Conservation (phyloP, 1,284 basidiomycete genomes). For the Rhodofomes roseus region DNA sequence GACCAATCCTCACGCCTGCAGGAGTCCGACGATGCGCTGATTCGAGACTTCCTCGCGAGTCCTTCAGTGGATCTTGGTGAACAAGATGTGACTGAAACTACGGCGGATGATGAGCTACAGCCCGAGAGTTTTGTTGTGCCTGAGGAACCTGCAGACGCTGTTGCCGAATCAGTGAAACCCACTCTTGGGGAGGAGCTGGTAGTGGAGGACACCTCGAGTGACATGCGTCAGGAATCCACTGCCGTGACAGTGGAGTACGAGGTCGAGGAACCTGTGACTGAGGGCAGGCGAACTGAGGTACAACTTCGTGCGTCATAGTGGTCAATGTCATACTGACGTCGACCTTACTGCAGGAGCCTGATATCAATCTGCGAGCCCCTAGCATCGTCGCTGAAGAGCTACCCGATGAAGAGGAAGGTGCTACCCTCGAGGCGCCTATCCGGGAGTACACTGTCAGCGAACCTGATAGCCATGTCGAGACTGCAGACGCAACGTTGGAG, state of each 20-base stretch:
- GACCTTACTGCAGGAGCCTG: conserved; percentile 16
- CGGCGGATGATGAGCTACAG: background rate
- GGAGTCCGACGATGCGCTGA: background rate
- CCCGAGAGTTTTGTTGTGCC: background rate
- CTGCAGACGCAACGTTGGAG: background rate
- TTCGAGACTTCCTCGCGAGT: background rate
- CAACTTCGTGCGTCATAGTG: conserved; percentile 1
- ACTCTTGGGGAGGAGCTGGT: background rate
- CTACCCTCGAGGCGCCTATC: background rate
- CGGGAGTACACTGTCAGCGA: background rate
- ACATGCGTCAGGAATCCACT: conserved; percentile 7
- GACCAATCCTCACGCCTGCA: background rate
- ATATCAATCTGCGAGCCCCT: background rate
- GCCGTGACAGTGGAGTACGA: conserved; percentile 13
- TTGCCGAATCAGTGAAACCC: background rate
- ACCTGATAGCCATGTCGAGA: background rate
- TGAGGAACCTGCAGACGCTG: background rate
- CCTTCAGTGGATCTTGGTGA: background rate
- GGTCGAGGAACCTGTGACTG: conserved; percentile 26
- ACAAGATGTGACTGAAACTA: background rate
- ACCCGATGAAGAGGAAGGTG: background rate
- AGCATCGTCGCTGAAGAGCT: background rate
- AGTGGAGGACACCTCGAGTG: conserved; percentile 3
- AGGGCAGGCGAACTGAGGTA: conserved; percentile 25
- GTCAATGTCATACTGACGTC: too few species aligned